These are phyloP conservation scores for Entomortierella lignicola DNA, from an alignment of 192 early-diverging fungal genomes.

Conservation along the genomic window DNA sequence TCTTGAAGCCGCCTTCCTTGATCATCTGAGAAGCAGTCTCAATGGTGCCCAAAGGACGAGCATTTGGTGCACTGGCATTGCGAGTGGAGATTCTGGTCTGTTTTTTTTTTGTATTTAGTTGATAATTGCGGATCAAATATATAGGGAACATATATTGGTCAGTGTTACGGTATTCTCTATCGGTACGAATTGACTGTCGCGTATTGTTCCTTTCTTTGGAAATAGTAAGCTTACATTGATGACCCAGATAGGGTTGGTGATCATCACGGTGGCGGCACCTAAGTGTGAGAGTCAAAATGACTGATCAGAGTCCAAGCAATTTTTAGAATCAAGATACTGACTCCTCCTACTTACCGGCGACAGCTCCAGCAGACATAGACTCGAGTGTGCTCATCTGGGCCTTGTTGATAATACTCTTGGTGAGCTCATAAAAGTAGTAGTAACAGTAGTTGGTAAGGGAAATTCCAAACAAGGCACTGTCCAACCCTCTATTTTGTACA, in stretches of 20 bases:
- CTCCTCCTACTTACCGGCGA: conserved; percentile 71
- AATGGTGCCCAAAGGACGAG: conserved; percentile 58
- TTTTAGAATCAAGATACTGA: neutral
- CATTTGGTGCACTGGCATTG: conserved; percentile 66
- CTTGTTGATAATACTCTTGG: conserved; percentile 86
- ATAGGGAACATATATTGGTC: too few relatives aligned
- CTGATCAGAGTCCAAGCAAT: conserved; percentile 13
- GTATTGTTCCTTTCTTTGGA: too few relatives aligned
- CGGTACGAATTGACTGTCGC: neutral
- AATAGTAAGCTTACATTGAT: conserved; percentile 78
- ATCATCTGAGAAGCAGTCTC: conserved; percentile 78
- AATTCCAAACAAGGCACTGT: conserved; percentile 96
- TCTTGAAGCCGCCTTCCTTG: conserved; percentile 86
- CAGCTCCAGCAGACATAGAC: conserved; percentile 93
- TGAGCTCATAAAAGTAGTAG: conserved; percentile 90
- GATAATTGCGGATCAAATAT: too few relatives aligned
- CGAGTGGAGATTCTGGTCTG: conserved; percentile 90
- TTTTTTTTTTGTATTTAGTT: neutral
- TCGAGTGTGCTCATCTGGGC: conserved; percentile 85
- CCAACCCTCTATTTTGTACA: conserved; percentile 75
- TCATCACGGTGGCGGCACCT: conserved; percentile 78
- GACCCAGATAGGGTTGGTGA: conserved; percentile 99
- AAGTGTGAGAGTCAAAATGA: neutral
- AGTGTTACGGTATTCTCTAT: neutral
- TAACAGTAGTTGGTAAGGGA: conserved; percentile 93